These are phyloP conservation scores for Bryoerythrophyllum caledonicum DNA, from an alignment of 225 moss, liverwort and hornwort genomes.

Conservation along the genomic window DNA sequence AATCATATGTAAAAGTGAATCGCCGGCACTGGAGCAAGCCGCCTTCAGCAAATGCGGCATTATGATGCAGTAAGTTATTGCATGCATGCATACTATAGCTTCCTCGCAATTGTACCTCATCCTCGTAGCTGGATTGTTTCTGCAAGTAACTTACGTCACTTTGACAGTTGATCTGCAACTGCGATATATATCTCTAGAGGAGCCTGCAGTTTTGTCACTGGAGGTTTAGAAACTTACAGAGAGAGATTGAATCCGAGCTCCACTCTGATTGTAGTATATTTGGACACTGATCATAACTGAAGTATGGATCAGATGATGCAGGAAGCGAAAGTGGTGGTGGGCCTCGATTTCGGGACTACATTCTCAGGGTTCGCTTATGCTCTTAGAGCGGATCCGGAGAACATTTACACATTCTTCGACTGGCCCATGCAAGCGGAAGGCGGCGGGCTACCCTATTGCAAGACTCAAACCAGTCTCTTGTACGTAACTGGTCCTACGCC, in stretches of 20 bases:
- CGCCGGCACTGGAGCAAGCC: no score
- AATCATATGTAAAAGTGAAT: no score
- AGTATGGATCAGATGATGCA: conserved; percentile 10
- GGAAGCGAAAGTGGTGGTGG: conserved; percentile 18
- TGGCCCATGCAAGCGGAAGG: conserved; percentile 11
- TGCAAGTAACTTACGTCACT: no score
- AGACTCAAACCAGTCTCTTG: conserved; percentile 5
- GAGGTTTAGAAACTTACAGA: no score
- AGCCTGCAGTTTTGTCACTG: no score
- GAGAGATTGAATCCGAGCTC: not conserved
- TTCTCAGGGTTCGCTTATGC: conserved; percentile 29
- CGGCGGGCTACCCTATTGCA: not conserved
- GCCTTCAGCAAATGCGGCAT: no score
- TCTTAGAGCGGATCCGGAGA: not conserved
- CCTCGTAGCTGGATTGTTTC: no score
- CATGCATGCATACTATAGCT: no score
- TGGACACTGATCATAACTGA: not conserved
- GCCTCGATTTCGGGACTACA: conserved; percentile 30
- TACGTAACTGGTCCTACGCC: not conserved
- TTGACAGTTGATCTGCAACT: no score
- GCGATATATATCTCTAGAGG: no score
- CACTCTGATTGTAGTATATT: not conserved
- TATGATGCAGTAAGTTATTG: no score
- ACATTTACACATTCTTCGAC: not conserved
- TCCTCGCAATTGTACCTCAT: no score